A percentile compares a stretch with the other conserved stretches of the same genome.
phyloP scores from a whole-genome alignment of 164 flowering plant genomes.

The Vitis rupestris region DNA sequence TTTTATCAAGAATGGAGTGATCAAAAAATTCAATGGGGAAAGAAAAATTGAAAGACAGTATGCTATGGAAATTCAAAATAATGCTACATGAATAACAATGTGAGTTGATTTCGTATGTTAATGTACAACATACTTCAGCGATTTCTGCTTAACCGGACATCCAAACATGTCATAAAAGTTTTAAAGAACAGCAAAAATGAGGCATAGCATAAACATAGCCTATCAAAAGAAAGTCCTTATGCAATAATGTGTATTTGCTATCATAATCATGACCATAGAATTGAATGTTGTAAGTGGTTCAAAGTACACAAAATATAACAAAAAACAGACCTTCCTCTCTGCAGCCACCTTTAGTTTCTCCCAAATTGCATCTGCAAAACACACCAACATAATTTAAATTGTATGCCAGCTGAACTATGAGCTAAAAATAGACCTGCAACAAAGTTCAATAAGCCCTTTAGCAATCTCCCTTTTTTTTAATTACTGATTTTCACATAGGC shows the following conservation, averaged over 20 bases:
- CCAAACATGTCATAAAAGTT: background rate
- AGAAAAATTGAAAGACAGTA: no score
- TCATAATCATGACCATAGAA: no score
- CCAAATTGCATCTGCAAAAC: constrained; percentile 57
- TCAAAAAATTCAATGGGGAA: no score
- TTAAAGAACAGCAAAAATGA: background rate
- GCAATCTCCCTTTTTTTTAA: no score
- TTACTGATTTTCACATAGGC: no score
- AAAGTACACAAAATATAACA: background rate
- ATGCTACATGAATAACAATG: no score
- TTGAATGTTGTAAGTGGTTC: constrained; percentile 2
- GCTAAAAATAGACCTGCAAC: background rate
- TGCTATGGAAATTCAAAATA: no score
- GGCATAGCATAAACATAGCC: background rate
- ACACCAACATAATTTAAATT: constrained; percentile 1
- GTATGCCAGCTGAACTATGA: background rate
- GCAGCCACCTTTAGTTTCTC: constrained; percentile 52
- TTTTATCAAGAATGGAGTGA: no score
- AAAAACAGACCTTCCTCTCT: constrained; percentile 50
- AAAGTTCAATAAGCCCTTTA: background rate
- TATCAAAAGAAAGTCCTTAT: background rate
- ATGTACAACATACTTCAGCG: no score
- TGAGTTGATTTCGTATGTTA: no score
- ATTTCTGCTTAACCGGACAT: background rate
- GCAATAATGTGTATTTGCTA: no score